phyloP scores from a whole-genome alignment of 1,284 basidiomycete species.

The Leccinum proximum region DNA sequence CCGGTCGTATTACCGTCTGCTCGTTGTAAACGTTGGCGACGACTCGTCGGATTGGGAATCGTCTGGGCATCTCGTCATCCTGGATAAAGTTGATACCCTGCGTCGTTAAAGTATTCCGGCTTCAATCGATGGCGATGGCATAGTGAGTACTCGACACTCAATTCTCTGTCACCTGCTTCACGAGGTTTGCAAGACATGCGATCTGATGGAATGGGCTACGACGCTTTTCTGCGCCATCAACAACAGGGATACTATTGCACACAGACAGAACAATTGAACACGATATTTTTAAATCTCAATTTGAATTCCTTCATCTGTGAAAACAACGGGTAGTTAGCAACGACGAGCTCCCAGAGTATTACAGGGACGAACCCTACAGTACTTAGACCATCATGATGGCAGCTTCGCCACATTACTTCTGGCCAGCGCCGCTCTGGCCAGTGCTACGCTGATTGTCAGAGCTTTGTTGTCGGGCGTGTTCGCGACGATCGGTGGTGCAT shows the following conservation, averaged over 20 bases:
- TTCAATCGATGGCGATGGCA: not conserved
- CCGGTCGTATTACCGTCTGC: constrained; percentile 2
- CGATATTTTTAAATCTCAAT: not conserved
- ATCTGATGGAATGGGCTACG: not conserved
- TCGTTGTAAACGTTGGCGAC: constrained; percentile 12
- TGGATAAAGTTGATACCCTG: not conserved
- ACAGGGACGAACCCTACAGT: not conserved
- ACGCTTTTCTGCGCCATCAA: not conserved
- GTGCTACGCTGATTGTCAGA: not conserved
- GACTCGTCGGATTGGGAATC: not conserved
- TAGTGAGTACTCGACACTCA: not conserved
- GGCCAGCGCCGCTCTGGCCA: not conserved
- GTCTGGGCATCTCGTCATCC: not conserved
- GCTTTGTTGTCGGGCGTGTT: not conserved
- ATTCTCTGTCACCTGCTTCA: not conserved
- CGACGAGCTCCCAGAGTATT: not conserved
- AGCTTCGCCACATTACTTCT: constrained; percentile 3
- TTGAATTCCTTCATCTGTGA: not conserved
- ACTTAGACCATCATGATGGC: not conserved
- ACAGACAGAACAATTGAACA: not conserved
- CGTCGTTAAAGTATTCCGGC: not conserved
- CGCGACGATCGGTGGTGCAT: constrained; percentile 5
- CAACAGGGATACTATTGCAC: not conserved
- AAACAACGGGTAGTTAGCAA: not conserved
- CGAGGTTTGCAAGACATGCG: not conserved